These are phyloP conservation scores for Aspergillus pseudoterreus DNA, from an alignment of 2,329 filamentous ascomycete species.

Conservation along the genomic window DNA sequence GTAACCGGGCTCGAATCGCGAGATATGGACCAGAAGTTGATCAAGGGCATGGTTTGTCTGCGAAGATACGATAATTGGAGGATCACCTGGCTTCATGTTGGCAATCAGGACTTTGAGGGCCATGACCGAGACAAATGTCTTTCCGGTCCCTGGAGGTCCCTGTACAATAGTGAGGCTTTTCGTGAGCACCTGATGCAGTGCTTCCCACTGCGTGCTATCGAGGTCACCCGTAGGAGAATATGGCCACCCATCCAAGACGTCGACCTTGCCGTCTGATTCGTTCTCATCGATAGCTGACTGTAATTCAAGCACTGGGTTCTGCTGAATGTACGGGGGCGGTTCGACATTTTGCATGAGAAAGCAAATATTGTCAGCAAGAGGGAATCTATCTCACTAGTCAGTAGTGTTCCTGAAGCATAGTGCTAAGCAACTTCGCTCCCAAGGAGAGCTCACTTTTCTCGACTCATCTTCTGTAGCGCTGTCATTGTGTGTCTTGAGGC, in stretches of 20 bases:
- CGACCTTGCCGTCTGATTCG: conserved; percentile 41
- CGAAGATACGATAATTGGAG: conserved; percentile 73
- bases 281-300: conserved; percentile 38
- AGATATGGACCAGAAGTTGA: conserved; percentile 67
- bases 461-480: conserved; percentile 63
- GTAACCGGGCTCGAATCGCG: conserved; percentile 60
- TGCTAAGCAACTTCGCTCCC: neutral
- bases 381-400: conserved; percentile 35
- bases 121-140: conserved; percentile 76
- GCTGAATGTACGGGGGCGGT: conserved; percentile 51
- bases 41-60: conserved; percentile 92
- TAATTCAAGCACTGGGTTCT: conserved; percentile 51
- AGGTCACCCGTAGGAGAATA: conserved; percentile 43
- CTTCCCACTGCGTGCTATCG: conserved; percentile 67
- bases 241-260: conserved; percentile 58
- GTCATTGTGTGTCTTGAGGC: conserved; percentile 68
- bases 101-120: conserved; percentile 64
- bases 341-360: conserved; percentile 37
- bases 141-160: conserved; percentile 75
- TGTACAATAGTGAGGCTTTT: conserved; percentile 73
- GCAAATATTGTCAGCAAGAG: conserved; percentile 43
- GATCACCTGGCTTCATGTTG: conserved; percentile 54
- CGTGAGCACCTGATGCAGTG: conserved; percentile 66
- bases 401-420: neutral
- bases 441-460: conserved; percentile 43